Percentiles rank a stretch among this genome's conserved stretches.
Conservation (phyloP, 805 yeast genomes). For the Hanseniaspora opuntiae region DNA sequence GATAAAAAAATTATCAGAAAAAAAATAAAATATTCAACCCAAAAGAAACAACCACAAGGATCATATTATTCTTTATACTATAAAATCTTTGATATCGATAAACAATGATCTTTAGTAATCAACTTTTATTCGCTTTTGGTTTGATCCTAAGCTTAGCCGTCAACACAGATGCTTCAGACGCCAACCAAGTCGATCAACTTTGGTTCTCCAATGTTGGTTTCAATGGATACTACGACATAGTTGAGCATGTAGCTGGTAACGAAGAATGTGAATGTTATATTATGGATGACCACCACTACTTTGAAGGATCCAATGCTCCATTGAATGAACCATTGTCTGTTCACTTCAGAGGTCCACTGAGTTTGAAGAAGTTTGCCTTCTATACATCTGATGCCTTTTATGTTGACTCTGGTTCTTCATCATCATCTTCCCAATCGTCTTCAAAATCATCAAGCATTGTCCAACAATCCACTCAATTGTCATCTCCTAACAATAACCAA, state of each 20-base stretch:
- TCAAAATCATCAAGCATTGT: background rate
- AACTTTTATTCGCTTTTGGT: background rate
- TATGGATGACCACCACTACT: constrained; percentile 18
- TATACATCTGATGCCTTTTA: constrained; percentile 34
- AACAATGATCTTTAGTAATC: background rate
- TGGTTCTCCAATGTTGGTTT: constrained; percentile 25
- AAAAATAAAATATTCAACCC: no score
- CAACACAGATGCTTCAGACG: background rate
- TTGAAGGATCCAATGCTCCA: constrained; percentile 52
- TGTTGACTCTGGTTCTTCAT: constrained; percentile 17
- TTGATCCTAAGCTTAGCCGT: background rate
- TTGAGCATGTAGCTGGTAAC: constrained; percentile 19
- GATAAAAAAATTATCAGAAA: no score
- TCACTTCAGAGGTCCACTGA: constrained; percentile 66
- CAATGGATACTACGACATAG: constrained; percentile 23
- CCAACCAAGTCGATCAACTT: constrained; percentile 17
- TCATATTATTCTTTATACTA: background rate
- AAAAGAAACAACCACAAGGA: no score
- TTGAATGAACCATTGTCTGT: constrained; percentile 53
- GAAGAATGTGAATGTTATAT: constrained; percentile 23
- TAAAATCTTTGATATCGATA: background rate
- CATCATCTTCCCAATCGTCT: background rate
- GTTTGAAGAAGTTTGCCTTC: constrained; percentile 45
- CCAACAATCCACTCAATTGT: background rate
- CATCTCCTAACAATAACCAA: background rate